Evolutionary conservation across 2,329 filamentous ascomycete species (phyloP).

Genomic region (Colletotrichum sp.): DNA sequence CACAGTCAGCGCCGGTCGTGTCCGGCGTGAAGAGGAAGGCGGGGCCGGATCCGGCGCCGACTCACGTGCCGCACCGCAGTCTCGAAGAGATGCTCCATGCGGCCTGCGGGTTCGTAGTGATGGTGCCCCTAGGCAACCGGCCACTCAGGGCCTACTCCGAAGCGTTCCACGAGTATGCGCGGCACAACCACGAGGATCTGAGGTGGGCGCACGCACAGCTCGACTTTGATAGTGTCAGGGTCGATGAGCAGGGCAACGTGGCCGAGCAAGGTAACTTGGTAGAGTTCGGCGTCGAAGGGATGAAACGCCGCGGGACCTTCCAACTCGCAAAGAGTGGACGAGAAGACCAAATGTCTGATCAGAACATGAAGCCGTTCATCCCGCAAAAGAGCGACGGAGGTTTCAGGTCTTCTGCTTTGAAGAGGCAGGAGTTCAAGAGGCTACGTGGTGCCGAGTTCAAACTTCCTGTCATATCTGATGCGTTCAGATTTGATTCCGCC

Average conservation of each 20-base stretch:
- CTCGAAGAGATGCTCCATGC: conserved; percentile 3
- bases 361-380: neutral
- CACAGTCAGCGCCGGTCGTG: neutral
- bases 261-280: neutral
- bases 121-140: neutral
- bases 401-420: neutral
- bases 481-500: neutral
- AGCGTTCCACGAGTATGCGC: neutral
- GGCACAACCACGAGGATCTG: neutral
- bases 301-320: neutral
- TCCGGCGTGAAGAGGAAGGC: neutral
- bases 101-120: neutral
- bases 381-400: neutral
- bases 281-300: neutral
- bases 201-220: neutral
- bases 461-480: neutral
- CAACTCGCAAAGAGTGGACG: neutral
- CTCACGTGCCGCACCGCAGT: neutral
- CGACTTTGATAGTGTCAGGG: neutral
- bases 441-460: neutral
- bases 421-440: neutral
- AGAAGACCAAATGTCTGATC: neutral
- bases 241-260: neutral
- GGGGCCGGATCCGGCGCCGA: too few species aligned
- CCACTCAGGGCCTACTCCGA: neutral